Base-by-base conservation (phyloP, 805 yeast species). In the Maudiozyma barnettii region DNA sequence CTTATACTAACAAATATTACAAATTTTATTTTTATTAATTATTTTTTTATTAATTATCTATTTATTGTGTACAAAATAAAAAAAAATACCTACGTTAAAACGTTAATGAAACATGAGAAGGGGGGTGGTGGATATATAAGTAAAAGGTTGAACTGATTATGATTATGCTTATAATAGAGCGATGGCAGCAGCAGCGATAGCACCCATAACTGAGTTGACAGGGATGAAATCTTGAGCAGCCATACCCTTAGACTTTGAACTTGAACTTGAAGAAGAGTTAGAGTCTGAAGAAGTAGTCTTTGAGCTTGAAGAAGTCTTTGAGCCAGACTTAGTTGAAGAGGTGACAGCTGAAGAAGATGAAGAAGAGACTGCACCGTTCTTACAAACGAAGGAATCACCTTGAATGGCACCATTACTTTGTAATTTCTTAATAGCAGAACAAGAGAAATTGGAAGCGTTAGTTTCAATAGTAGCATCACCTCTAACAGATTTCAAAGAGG, bases 401-500 rank as follows among this genome's bases (percentile, higher is more conserved):
- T 82, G 88, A 69, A 93, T 81, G 66, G 77, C 85, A 71, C 95
- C 95, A 60, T 76, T 75, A 63, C 72, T 68, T 77, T 86, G 81
- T 65, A 87, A 77, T 47, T 68, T 61, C 68, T 84, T 77, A 74
- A 90, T 87, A 47, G 76, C 73, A 52, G 75, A 67, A 80, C 99
- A 93, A 71, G 88, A 80, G 71, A 87, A 81, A 61, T 84, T 82
- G 49, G 60, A 51, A 65, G 86, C 84, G 49, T 71, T 65, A 51
- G 96, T 76, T 66, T 82, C 83, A 64, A 93, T 76, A 63, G 73
- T 72, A 72, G 90, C 95, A 69, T 95, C 96, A 79, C 99, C 99
- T 66, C 79, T 79, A 61, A 93, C 95, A 62, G 83, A 78, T 59
- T 69, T 73, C 67, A 93, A 79, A 33, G 78, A 61, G 55, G 82